A percentile compares a stretch with the other conserved stretches of the same genome.
phyloP scores from a whole-genome alignment of 2,329 filamentous ascomycete genomes.

The Ophidiomyces ophidiicola region DNA sequence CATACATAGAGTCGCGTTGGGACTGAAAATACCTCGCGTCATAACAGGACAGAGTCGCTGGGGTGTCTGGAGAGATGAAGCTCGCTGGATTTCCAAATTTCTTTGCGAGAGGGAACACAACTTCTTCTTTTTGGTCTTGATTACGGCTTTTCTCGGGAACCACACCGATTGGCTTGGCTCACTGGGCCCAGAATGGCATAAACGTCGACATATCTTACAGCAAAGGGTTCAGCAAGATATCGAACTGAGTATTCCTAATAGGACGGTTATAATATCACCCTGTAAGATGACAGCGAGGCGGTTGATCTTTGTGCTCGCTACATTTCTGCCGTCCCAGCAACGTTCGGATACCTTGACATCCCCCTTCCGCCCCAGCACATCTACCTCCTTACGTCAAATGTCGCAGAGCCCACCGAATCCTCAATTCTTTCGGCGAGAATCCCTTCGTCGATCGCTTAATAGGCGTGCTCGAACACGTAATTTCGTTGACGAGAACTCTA shows the following conservation, averaged over 20 bases:
- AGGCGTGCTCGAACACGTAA: constrained; percentile 38
- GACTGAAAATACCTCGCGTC: constrained; percentile 45
- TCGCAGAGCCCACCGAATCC: constrained; percentile 44
- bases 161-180: constrained; percentile 49
- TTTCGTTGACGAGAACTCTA: constrained; percentile 25
- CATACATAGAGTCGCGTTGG: constrained; percentile 41
- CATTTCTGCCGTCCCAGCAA: constrained; percentile 43
- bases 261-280: constrained; percentile 46
- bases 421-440: constrained; percentile 41
- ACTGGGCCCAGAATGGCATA: constrained; percentile 44
- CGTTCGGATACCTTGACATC: constrained; percentile 29
- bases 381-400: constrained; percentile 37
- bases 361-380: constrained; percentile 30
- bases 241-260: constrained; percentile 38
- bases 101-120: constrained; percentile 46
- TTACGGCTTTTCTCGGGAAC: constrained; percentile 48
- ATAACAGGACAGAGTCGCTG: constrained; percentile 47
- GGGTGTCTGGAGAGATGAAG: constrained; percentile 51
- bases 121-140: constrained; percentile 47
- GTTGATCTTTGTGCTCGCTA: constrained; percentile 46
- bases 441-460: constrained; percentile 43
- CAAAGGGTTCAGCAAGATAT: constrained; percentile 38
- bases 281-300: constrained; percentile 49
- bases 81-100: constrained; percentile 44
- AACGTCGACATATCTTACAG: constrained; percentile 40